phyloP scores from a whole-genome alignment of 208 protist genomes.

The Naegleria gruberi region DNA sequence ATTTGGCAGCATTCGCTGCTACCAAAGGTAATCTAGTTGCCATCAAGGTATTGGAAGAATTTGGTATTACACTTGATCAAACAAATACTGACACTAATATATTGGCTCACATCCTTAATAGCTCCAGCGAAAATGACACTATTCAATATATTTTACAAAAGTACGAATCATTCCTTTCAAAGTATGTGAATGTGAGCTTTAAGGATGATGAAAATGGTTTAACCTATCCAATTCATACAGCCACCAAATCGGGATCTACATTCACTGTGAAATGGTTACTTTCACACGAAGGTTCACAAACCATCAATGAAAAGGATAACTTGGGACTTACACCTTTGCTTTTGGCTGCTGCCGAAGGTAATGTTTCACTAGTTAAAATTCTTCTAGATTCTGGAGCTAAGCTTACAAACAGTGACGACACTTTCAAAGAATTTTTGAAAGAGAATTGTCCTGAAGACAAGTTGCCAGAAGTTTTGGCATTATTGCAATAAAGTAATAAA shows the following conservation, averaged over 20 bases:
- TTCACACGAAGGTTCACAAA: not conserved
- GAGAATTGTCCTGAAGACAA: not conserved
- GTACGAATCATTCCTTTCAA: not conserved
- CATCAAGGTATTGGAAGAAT: not conserved
- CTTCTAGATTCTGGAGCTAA: not conserved
- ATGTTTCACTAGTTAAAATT: not conserved
- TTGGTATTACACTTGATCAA: not conserved
- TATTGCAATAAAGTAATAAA: not conserved
- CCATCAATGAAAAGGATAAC: not conserved
- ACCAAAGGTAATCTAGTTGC: not conserved
- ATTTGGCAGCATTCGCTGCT: not conserved
- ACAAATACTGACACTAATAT: not conserved
- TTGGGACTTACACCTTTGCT: not conserved
- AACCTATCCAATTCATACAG: not conserved
- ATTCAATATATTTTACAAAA: not conserved
- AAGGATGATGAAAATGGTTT: not conserved
- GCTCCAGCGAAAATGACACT: not conserved
- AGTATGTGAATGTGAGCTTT: not conserved
- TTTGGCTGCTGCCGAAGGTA: not conserved
- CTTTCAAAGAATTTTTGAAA: not conserved
- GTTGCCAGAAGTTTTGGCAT: not conserved
- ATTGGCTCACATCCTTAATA: not conserved
- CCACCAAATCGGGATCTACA: not conserved
- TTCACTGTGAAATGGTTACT: not conserved
- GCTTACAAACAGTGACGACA: not conserved